A percentile compares a stretch with the other conserved stretches of the same genome.
phyloP scores from a whole-genome alignment of 495 filamentous ascomycete genomes.

The Bryoglossum gracile region DNA sequence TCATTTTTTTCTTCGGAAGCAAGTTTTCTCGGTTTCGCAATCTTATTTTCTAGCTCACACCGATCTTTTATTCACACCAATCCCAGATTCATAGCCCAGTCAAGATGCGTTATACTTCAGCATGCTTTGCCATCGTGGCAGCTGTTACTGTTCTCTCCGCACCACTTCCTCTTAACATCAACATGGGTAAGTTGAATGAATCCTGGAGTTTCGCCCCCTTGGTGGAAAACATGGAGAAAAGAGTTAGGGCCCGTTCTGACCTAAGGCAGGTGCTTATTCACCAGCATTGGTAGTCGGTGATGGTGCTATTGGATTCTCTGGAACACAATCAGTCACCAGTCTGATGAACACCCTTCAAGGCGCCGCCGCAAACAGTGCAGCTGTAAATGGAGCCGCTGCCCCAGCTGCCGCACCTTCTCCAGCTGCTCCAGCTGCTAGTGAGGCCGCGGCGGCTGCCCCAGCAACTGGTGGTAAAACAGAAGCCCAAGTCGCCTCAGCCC shows the following conservation, averaged over 20 bases:
- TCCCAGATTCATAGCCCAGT: neutral
- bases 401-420: neutral
- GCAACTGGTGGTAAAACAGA: neutral
- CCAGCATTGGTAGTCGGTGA: slow-evolving; percentile 53
- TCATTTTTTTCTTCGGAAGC: neutral
- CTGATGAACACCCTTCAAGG: slow-evolving; percentile 19
- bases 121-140: slow-evolving; percentile 21
- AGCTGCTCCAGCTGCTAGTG: neutral
- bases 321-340: slow-evolving; percentile 28
- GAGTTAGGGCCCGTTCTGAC: too few species aligned
- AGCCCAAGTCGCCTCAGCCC: neutral
- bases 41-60: neutral
- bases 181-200: too few species aligned
- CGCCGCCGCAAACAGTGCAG: slow-evolving; percentile 1
- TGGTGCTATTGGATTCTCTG: slow-evolving; percentile 46
- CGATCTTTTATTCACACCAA: neutral
- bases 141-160: slow-evolving; percentile 24
- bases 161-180: slow-evolving; percentile 51
- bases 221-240: too few species aligned
- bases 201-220: too few species aligned
- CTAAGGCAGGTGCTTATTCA: slow-evolving; percentile 52
- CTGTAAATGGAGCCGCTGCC: neutral
- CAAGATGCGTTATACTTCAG: slow-evolving; percentile 13
- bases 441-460: neutral
- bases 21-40: neutral